These are phyloP conservation scores for Fagopyrum tataricum DNA, from an alignment of 148 eudicot genomes.

Conservation along the genomic window DNA sequence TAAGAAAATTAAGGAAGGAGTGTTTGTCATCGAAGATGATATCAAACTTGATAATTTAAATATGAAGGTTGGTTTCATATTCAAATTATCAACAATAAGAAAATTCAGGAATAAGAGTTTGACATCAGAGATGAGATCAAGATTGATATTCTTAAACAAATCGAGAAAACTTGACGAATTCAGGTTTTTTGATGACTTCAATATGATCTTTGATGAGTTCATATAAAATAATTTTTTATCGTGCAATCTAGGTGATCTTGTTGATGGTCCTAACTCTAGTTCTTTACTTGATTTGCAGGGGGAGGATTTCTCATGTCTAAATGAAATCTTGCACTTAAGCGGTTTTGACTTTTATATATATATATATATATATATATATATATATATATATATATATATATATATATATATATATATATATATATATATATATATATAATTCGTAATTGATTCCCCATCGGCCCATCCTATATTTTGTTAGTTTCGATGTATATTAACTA, in stretches of 20 bases:
- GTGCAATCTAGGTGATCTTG: constrained; percentile 7
- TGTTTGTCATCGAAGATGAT: not conserved
- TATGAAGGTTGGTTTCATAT: too few relatives aligned
- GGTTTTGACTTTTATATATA: not conserved
- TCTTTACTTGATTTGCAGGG: not conserved
- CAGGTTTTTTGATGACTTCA: not conserved
- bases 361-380: too few relatives aligned
- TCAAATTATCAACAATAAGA: too few relatives aligned
- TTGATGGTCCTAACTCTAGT: not conserved
- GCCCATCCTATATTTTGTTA: too few relatives aligned
- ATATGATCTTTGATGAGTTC: not conserved
- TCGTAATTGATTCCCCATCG: too few relatives aligned
- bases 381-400: not conserved
- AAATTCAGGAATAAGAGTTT: too few relatives aligned
- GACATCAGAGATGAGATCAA: too few relatives aligned
- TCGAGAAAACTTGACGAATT: not conserved
- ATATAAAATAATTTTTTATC: not conserved
- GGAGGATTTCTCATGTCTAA: constrained; percentile 9
- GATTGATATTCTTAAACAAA: too few relatives aligned
- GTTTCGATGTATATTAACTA: too few relatives aligned
- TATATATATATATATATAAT: not conserved
- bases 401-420: too few relatives aligned
- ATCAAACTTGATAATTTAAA: not conserved
- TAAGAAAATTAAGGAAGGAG: not conserved
- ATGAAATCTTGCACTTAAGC: not conserved